Percentiles rank a stretch among this genome's conserved stretches.
These are phyloP conservation scores for Poteriospumella lacustris DNA, from an alignment of 108 stramenopile species.

Conservation along the genomic window DNA sequence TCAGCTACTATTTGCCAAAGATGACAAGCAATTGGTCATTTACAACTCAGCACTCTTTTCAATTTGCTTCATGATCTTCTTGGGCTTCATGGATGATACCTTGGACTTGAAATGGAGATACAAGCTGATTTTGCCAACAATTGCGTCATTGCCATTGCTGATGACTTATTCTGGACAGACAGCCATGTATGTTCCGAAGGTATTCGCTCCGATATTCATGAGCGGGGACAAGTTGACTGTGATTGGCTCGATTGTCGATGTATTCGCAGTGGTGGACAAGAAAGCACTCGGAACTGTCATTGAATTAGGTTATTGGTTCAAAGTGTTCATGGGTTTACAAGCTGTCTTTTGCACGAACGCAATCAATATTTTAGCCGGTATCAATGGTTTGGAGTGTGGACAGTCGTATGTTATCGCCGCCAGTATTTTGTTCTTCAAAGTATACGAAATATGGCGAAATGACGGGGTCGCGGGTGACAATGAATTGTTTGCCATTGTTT, in stretches of 20 bases:
- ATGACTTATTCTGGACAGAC: slow-evolving; percentile 88
- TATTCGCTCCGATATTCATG: slow-evolving; percentile 16
- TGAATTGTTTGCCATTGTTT: slow-evolving; percentile 10
- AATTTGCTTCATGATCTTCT: slow-evolving; percentile 92
- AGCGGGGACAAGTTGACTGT: slow-evolving; percentile 24
- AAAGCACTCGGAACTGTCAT: slow-evolving; percentile 67
- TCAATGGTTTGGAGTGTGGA: slow-evolving; percentile 95
- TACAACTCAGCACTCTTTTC: slow-evolving; percentile 75
- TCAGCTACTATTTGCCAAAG: slow-evolving; percentile 72
- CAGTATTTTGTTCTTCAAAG: slow-evolving; percentile 56
- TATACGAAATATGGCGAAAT: slow-evolving; percentile 27
- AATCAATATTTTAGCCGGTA: slow-evolving; percentile 97
- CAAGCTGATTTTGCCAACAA: slow-evolving; percentile 83
- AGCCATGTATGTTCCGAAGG: slow-evolving; percentile 72
- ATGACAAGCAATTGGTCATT: slow-evolving; percentile 39
- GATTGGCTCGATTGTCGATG: slow-evolving; percentile 9
- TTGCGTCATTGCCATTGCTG: slow-evolving; percentile 89
- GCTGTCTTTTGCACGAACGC: slow-evolving; percentile 99
- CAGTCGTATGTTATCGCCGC: slow-evolving; percentile 82
- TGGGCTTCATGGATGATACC: slow-evolving; percentile 40
- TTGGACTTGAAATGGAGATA: slow-evolving; percentile 93
- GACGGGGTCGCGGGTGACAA: background rate
- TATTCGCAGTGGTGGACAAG: slow-evolving; percentile 56
- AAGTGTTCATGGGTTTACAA: slow-evolving; percentile 89
- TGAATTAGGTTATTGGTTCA: slow-evolving; percentile 74